A percentile compares a stretch with the other conserved stretches of the same genome.
These are phyloP conservation scores for Debaryomyces nepalensis DNA, from an alignment of 1,139 yeast genomes.

Conservation along the genomic window DNA sequence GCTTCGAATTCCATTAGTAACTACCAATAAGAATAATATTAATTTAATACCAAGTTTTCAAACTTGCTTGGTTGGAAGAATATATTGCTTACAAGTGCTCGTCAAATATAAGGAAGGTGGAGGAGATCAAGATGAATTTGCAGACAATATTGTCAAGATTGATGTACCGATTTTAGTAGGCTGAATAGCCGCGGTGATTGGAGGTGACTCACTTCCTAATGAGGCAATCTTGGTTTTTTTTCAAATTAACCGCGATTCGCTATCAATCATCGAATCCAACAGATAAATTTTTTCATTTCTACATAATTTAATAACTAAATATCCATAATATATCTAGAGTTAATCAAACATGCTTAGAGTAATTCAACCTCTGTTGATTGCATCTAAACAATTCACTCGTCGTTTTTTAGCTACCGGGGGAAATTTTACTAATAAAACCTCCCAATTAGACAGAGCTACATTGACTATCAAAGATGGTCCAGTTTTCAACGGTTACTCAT, in stretches of 20 bases:
- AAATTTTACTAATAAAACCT: constrained; percentile 40
- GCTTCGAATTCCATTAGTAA: constrained; percentile 35
- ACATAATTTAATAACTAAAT: constrained; percentile 5
- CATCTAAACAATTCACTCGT: constrained; percentile 10
- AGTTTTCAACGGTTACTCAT: constrained; percentile 87
- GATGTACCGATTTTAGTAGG: constrained; percentile 52
- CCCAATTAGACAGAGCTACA: constrained; percentile 77
- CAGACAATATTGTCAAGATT: constrained; percentile 39
- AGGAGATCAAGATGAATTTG: constrained; percentile 39
- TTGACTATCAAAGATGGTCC: constrained; percentile 93
- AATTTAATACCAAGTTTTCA: constrained; percentile 50
- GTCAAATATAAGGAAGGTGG: constrained; percentile 46
- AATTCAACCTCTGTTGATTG: constrained; percentile 7
- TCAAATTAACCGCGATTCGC: constrained; percentile 44
- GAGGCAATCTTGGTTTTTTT: constrained; percentile 28
- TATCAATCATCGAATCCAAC: constrained; percentile 26
- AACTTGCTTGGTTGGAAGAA: constrained; percentile 48
- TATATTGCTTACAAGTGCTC: constrained; percentile 45
- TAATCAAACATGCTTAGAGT: constrained; percentile 13
- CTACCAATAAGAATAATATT: constrained; percentile 43
- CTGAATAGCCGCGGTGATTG: constrained; percentile 21
- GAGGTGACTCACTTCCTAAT: constrained; percentile 33
- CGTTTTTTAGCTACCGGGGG: constrained; percentile 48
- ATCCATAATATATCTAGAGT: constrained; percentile 7
- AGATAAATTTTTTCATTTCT: constrained; percentile 16